Conservation (phyloP, 1,284 basidiomycete genomes). For the Hymenochaete sp. region DNA sequence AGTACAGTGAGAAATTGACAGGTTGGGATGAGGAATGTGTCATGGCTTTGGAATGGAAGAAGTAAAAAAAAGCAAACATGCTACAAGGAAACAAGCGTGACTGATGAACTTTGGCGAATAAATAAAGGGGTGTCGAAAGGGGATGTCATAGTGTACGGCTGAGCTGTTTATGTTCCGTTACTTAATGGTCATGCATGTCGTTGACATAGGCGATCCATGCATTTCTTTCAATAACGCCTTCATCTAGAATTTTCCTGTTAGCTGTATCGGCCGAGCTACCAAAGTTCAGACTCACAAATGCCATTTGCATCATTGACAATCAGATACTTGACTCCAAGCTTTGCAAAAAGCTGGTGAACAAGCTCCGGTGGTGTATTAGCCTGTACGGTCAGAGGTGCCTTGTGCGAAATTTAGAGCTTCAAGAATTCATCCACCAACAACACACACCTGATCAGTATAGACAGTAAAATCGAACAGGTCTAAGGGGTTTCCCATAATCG, state of each 20-base stretch:
- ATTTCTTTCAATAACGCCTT: constrained; percentile 48
- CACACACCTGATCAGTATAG: constrained; percentile 80
- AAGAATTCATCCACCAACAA: neutral
- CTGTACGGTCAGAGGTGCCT: constrained; percentile 80
- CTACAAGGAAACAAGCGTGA: no score
- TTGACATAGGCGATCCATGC: constrained; percentile 38
- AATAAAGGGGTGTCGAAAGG: no score
- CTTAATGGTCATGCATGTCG: constrained; percentile 25
- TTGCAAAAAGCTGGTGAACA: constrained; percentile 86
- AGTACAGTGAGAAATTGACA: no score
- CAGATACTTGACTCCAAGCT: constrained; percentile 86
- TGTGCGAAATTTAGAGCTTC: constrained; percentile 4
- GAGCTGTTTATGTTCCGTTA: no score
- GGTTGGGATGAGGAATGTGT: no score
- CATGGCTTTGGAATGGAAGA: no score
- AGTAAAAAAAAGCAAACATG: no score
- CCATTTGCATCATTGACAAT: constrained; percentile 80
- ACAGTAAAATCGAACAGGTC: constrained; percentile 80
- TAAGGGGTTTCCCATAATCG: constrained; percentile 26
- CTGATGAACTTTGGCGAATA: no score
- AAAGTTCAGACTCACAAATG: constrained; percentile 49
- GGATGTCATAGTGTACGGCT: no score
- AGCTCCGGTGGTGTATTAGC: constrained; percentile 82
- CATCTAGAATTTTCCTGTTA: constrained; percentile 23
- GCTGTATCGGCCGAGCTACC: neutral